A percentile compares a stretch with the other conserved stretches of the same genome.
Conservation (phyloP, 1,139 yeast genomes). For the Magnusiomyces fungicola region DNA sequence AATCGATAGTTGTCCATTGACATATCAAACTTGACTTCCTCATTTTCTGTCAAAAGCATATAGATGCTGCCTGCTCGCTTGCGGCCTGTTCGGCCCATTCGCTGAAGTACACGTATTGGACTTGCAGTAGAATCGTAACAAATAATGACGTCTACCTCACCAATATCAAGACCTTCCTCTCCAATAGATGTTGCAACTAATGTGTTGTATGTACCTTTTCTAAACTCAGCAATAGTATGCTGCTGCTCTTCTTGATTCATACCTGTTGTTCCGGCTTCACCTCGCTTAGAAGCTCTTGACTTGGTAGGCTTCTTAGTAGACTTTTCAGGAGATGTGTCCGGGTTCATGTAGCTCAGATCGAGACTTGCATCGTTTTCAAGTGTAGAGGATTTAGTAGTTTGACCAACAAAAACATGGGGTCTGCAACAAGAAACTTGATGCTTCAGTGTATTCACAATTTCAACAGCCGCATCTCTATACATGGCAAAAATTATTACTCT, state of each 20-base stretch:
- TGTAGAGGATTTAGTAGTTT: constrained; percentile 36
- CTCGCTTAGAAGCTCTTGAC: constrained; percentile 14
- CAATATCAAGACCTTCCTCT: constrained; percentile 97
- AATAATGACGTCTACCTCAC: constrained; percentile 89
- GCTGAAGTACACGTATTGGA: constrained; percentile 86
- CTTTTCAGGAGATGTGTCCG: too few species aligned
- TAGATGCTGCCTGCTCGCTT: constrained; percentile 81
- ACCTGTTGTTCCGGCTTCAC: too few species aligned
- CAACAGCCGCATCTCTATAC: constrained; percentile 81
- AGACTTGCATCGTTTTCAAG: constrained; percentile 22
- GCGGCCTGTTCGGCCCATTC: constrained; percentile 99
- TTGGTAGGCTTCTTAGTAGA: constrained; percentile 8
- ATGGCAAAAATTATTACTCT: constrained; percentile 85
- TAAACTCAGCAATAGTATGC: constrained; percentile 65
- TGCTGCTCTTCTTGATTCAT: constrained; percentile 40
- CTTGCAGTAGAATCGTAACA: constrained; percentile 91
- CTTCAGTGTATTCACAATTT: constrained; percentile 66
- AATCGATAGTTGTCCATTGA: constrained; percentile 80
- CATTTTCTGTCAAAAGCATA: constrained; percentile 71
- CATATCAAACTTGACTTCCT: constrained; percentile 68
- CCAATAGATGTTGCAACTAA: constrained; percentile 96
- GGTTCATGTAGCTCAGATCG: neutral
- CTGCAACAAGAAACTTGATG: constrained; percentile 39
- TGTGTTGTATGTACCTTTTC: constrained; percentile 62
- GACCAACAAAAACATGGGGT: constrained; percentile 92